Conservation (phyloP, 192 early-diverging fungal species). For the Coemansia sp. region DNA sequence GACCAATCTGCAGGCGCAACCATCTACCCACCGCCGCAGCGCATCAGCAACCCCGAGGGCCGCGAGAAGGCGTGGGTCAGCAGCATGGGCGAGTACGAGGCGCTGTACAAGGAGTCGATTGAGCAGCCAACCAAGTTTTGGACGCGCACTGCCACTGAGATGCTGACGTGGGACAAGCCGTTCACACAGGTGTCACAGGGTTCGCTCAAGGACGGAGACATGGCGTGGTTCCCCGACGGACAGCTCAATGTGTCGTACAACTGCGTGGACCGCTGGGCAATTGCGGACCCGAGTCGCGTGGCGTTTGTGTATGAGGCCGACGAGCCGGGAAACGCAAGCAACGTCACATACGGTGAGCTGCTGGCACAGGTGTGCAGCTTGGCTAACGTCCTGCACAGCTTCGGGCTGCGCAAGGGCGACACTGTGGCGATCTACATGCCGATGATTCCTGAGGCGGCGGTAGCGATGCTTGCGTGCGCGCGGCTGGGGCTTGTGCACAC, state of each 20-base stretch:
- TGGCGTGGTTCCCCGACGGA: slow-evolving; percentile 92
- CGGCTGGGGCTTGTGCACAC: slow-evolving; percentile 89
- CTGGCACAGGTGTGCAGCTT: slow-evolving; percentile 80
- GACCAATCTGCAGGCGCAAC: slow-evolving; percentile 21
- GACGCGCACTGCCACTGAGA: slow-evolving; percentile 77
- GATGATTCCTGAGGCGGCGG: slow-evolving; percentile 91
- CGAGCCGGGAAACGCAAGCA: slow-evolving; percentile 75
- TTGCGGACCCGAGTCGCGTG: slow-evolving; percentile 69
- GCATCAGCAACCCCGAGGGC: slow-evolving; percentile 60
- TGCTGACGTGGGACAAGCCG: slow-evolving; percentile 79
- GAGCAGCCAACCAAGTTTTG: slow-evolving; percentile 81
- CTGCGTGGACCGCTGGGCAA: slow-evolving; percentile 93
- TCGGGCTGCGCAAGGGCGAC: slow-evolving; percentile 89
- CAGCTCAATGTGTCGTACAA: slow-evolving; percentile 92
- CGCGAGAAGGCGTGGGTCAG: slow-evolving; percentile 67
- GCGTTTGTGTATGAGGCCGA: slow-evolving; percentile 90
- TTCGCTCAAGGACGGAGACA: slow-evolving; percentile 78
- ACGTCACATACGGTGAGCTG: slow-evolving; percentile 84
- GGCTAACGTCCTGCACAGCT: slow-evolving; percentile 81
- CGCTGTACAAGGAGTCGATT: slow-evolving; percentile 78
- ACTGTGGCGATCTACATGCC: slow-evolving; percentile 97
- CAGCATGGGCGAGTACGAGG: slow-evolving; percentile 76
- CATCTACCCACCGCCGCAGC: slow-evolving; percentile 59
- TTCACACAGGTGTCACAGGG: slow-evolving; percentile 74
- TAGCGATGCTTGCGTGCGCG: slow-evolving; percentile 94